Evolutionary conservation across 495 filamentous ascomycete species (phyloP).

Genomic region (Pseudoneurospora amorphoporcata): DNA sequence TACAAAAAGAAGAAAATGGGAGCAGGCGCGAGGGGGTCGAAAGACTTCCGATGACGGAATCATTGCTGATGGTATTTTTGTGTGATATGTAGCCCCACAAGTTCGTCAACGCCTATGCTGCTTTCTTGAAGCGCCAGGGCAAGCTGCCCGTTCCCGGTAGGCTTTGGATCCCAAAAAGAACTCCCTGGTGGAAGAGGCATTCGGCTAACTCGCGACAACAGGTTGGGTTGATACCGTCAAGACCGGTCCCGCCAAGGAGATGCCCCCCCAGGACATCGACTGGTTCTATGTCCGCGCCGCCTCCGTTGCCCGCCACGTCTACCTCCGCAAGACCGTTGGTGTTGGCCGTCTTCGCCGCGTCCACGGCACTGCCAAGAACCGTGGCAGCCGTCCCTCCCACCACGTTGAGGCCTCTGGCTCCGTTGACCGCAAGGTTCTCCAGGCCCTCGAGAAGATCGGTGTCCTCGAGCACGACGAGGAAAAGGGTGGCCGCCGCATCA

Average conservation of each 20-base stretch:
- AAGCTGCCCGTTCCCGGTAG: conserved; percentile 93
- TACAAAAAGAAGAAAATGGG: conserved; percentile 22
- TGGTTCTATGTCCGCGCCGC: conserved; percentile 99
- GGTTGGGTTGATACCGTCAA: conserved; percentile 99
- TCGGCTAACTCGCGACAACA: conserved; percentile 18
- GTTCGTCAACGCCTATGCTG: conserved; percentile 90
- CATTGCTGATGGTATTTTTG: conserved; percentile 41
- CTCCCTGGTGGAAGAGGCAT: conserved; percentile 4
- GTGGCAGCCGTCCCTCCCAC: conserved; percentile 79
- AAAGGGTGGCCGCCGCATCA: conserved; percentile 93
- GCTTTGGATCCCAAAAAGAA: conserved; percentile 12
- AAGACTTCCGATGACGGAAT: conserved; percentile 52
- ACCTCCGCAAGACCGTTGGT: conserved; percentile 97
- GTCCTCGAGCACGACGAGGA: conserved; percentile 94
- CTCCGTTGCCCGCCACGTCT: conserved; percentile 92
- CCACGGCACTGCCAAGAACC: conserved; percentile 95
- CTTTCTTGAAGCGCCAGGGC: conserved; percentile 97
- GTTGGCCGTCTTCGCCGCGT: conserved; percentile 72
- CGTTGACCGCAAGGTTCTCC: conserved; percentile 92
- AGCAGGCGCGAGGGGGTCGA: conserved; percentile 50
- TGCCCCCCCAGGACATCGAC: conserved; percentile 92
- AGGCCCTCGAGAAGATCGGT: conserved; percentile 97
- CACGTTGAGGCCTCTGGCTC: conserved; percentile 91
- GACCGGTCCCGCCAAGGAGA: conserved; percentile 89
- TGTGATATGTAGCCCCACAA: conserved; percentile 61